Evolutionary conservation across 78 protist genomes (phyloP).

Genomic region (Chrysochromulina tobinii): DNA sequence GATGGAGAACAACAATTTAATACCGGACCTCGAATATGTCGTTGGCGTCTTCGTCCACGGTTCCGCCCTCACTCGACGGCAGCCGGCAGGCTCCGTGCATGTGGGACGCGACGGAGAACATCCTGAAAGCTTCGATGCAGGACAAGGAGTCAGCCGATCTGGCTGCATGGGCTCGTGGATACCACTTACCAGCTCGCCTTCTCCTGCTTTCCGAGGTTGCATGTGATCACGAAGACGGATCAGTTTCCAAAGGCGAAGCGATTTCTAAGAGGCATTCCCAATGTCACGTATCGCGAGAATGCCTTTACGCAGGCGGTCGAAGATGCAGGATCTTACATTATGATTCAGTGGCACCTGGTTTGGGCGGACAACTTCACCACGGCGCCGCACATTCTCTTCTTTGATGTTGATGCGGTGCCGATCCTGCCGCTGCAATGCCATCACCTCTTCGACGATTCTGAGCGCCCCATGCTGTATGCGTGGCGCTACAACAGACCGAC

Average conservation of each 20-base stretch:
- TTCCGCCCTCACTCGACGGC: too few species aligned
- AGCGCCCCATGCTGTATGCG: not conserved
- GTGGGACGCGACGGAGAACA: not conserved
- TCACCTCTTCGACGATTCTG: not conserved
- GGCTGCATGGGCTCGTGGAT: not conserved
- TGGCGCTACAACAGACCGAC: not conserved
- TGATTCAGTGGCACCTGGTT: not conserved
- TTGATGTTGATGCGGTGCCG: not conserved
- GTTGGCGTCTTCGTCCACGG: too few species aligned
- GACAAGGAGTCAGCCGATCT: not conserved
- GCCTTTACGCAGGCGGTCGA: not conserved
- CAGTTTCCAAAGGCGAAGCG: not conserved
- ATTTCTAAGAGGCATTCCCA: not conserved
- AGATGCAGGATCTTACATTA: not conserved
- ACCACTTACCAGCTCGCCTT: not conserved
- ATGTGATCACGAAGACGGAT: not conserved
- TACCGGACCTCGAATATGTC: too few species aligned
- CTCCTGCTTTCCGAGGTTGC: not conserved
- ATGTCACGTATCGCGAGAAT: not conserved
- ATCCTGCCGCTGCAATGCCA: not conserved
- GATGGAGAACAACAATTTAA: too few species aligned
- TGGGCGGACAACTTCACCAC: not conserved
- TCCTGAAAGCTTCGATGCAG: not conserved
- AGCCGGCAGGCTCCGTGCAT: not conserved
- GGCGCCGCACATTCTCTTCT: not conserved